These are phyloP conservation scores for Mitragyna speciosa DNA, from an alignment of 257 asterid species.

Conservation along the genomic window DNA sequence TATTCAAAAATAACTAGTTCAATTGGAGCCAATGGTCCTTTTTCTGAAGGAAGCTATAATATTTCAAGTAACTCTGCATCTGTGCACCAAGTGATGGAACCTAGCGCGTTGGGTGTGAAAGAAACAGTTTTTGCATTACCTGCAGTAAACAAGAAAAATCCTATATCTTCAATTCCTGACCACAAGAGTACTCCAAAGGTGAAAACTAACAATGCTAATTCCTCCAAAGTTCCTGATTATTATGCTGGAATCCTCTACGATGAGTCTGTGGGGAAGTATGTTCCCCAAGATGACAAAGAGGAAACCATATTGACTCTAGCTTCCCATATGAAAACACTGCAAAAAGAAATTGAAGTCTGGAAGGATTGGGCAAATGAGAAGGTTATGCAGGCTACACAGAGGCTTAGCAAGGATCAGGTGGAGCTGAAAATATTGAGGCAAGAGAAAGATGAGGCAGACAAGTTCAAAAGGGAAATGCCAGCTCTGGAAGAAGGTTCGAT, in stretches of 20 bases:
- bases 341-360: slow-evolving; percentile 59
- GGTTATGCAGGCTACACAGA: slow-evolving; percentile 69
- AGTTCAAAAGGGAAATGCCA: slow-evolving; percentile 53
- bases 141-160: slow-evolving; percentile 27
- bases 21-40: slow-evolving; percentile 25
- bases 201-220: slow-evolving; percentile 14
- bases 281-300: slow-evolving; percentile 55
- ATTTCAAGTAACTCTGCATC: slow-evolving; percentile 26
- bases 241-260: slow-evolving; percentile 51
- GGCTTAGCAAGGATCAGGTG: slow-evolving; percentile 54
- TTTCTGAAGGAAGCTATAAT: slow-evolving; percentile 28
- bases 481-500: slow-evolving; percentile 51
- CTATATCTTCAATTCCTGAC: slow-evolving; percentile 24
- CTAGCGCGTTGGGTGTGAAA: slow-evolving; percentile 23
- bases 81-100: slow-evolving; percentile 15
- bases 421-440: slow-evolving; percentile 73
- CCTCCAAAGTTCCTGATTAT: slow-evolving; percentile 37
- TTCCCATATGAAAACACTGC: slow-evolving; percentile 40
- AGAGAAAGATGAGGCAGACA: slow-evolving; percentile 62
- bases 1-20: slow-evolving; percentile 35
- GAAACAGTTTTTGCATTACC: slow-evolving; percentile 43
- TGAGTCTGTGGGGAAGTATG: slow-evolving; percentile 43
- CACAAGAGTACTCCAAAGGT: slow-evolving; percentile 23
- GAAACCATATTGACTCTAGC: slow-evolving; percentile 40
- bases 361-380: slow-evolving; percentile 69